These are phyloP conservation scores for Trichoderma pleuroti DNA, from an alignment of 2,329 filamentous ascomycete species.

Conservation along the genomic window DNA sequence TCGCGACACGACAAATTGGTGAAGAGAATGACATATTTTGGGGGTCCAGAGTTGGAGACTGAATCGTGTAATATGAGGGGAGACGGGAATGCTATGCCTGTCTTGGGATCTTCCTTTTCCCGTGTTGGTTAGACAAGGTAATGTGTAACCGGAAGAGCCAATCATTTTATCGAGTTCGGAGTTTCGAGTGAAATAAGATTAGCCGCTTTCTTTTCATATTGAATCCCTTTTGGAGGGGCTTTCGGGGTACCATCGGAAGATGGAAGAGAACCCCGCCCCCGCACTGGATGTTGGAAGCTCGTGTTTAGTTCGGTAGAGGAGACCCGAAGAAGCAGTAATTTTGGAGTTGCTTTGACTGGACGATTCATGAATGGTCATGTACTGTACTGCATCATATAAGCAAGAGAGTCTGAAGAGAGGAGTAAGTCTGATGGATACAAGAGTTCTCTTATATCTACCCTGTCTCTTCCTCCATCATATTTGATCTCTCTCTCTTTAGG, in stretches of 20 bases:
- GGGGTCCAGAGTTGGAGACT: background rate
- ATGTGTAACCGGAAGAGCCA: background rate
- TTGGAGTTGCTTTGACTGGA: background rate
- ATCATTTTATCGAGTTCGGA: background rate
- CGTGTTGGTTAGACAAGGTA: background rate
- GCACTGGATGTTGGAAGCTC: background rate
- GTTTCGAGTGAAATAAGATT: background rate
- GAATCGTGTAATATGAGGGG: background rate
- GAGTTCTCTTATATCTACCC: background rate
- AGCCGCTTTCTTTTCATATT: background rate
- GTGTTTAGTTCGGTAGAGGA: background rate
- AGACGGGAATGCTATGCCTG: background rate
- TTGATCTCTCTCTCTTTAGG: background rate
- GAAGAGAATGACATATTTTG: background rate
- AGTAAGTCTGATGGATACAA: background rate
- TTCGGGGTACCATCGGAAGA: constrained; percentile 5
- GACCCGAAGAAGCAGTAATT: background rate
- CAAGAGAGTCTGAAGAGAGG: background rate
- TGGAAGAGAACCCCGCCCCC: constrained; percentile 1
- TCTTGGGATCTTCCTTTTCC: background rate
- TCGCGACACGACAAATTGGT: background rate
- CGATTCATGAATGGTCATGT: background rate
- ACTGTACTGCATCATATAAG: background rate
- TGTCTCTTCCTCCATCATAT: background rate
- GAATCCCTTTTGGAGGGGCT: background rate